These are phyloP conservation scores for Cercospora brassicicola DNA, from an alignment of 2,329 filamentous ascomycete genomes.

Conservation along the genomic window DNA sequence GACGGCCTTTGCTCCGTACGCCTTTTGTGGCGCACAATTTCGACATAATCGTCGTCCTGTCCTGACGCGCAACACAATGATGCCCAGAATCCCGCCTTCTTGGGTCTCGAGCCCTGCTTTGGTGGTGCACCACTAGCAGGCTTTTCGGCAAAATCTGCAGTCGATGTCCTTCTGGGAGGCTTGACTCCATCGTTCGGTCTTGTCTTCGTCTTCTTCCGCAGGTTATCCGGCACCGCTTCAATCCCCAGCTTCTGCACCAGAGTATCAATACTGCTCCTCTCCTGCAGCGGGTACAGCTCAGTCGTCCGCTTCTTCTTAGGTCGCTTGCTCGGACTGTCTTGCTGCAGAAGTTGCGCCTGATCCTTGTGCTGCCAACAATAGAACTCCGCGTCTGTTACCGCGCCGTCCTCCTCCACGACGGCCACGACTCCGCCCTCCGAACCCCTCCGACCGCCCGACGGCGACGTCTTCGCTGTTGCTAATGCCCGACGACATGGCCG, in stretches of 20 bases:
- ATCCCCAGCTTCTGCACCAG: conserved; percentile 73
- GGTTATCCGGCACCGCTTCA: conserved; percentile 20
- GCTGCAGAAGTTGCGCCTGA: conserved; percentile 60
- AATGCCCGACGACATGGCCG: conserved; percentile 77
- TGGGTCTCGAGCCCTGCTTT: conserved; percentile 19
- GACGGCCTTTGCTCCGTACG: conserved; percentile 29
- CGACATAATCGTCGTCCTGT: conserved; percentile 47
- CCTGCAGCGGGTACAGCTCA: conserved; percentile 58
- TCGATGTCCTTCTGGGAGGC: conserved; percentile 20
- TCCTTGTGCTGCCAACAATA: conserved; percentile 97
- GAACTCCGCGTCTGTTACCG: conserved; percentile 58
- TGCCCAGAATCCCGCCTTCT: conserved; percentile 46
- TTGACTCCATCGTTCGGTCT: conserved; percentile 11
- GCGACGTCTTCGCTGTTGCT: conserved; percentile 46
- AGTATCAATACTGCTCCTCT: conserved; percentile 80
- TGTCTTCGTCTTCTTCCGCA: conserved; percentile 13
- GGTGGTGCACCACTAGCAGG: conserved; percentile 15
- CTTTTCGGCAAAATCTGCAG: conserved; percentile 23
- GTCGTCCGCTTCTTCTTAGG: conserved; percentile 34
- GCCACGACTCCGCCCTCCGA: conserved; percentile 41
- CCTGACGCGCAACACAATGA: conserved; percentile 45
- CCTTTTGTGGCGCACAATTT: conserved; percentile 46
- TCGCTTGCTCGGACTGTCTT: conserved; percentile 21
- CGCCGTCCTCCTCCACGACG: conserved; percentile 52
- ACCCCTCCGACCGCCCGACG: conserved; percentile 33